Conservation (phyloP, 768 basidiomycete species). For the Lyophyllum shimeji region DNA sequence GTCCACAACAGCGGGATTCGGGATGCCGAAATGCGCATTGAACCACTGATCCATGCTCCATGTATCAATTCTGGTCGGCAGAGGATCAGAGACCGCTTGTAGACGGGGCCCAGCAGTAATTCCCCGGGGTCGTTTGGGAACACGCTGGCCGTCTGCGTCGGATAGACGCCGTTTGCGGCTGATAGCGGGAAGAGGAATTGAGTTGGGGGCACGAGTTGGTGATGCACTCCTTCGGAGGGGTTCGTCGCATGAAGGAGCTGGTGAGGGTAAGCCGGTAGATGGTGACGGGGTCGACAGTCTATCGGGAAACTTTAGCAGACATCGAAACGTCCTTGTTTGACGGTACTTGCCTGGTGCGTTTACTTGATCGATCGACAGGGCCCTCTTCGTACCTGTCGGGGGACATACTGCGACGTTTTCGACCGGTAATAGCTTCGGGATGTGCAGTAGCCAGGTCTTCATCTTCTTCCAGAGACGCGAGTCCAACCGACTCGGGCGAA, state of each 20-base stretch:
- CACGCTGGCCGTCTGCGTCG: slow-evolving; percentile 19
- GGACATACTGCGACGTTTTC: slow-evolving; percentile 13
- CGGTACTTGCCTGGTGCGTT: slow-evolving; percentile 17
- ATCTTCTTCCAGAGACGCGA: slow-evolving; percentile 3
- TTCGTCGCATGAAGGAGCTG: slow-evolving; percentile 6
- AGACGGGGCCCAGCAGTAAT: slow-evolving; percentile 17
- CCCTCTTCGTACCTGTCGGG: neutral
- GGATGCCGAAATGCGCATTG: slow-evolving; percentile 25
- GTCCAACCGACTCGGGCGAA: slow-evolving; percentile 8
- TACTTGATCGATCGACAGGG: slow-evolving; percentile 1
- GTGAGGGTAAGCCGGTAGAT: slow-evolving; percentile 9
- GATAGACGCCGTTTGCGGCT: slow-evolving; percentile 39
- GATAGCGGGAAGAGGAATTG: neutral
- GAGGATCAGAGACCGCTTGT: slow-evolving; percentile 30
- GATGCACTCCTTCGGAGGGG: neutral
- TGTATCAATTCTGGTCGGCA: slow-evolving; percentile 17
- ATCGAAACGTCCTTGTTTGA: neutral
- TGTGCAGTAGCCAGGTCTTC: neutral
- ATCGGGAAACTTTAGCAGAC: neutral
- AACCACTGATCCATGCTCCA: slow-evolving; percentile 35
- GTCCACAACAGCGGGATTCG: slow-evolving; percentile 20
- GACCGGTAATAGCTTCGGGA: neutral
- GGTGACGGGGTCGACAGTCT: slow-evolving; percentile 1
- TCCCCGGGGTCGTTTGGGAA: slow-evolving; percentile 25
- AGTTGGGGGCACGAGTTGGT: slow-evolving; percentile 1